Base-by-base conservation (phyloP, 129 eudicot genomes). In the Scalesia atractyloides region DNA sequence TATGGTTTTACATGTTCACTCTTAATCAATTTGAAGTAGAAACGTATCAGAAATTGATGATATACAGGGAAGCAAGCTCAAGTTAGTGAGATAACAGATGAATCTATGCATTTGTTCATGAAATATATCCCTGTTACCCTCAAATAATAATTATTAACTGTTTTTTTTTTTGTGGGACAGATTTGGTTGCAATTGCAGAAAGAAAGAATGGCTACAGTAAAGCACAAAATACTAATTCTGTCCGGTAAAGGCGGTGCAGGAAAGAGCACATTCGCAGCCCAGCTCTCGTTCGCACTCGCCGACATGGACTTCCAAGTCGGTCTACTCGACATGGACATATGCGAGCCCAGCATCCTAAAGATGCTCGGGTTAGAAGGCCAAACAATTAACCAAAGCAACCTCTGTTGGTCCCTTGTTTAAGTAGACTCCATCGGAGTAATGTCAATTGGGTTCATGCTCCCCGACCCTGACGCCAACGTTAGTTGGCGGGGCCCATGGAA, bases 201-300 rank as follows among this genome's bases (percentile, higher is more conserved):
- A 33, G 98, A 92, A 81, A 75, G 96, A 70, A 92, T 89, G 98
- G 95, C 96, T 37, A 89, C 96, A 22, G 98, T 92, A 56, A 92
- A 89, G 76, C 98, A 89, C 81, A 92, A 92, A 62, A 92, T 92
- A 71, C 90, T 92, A 62, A 90, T 92, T 58, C 72, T 87, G 62
- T 92, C 98, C 3, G 95, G 98, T 14, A 92, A 92, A 73, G 98
- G 96, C 44, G 98, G 98, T 9, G 98, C 89, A 26, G 96, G 98
- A 67, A 92, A 92, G 87, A 92, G 98, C 80, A 92, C 98, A 20
- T 87, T 92, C 87, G 89, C 98, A 51, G 96, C 98, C 36, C 98
- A 92, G 68, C 95, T 92, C 22, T 70, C 98, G 0, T 92, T 83
- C 56, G 92, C 96, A 60, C 83, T 89, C 7, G 95, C 98, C 34